A percentile compares a stretch with the other conserved stretches of the same genome.
These are phyloP conservation scores for Nematocida ausubeli DNA, from an alignment of 371 early-diverging fungal genomes.

Conservation along the genomic window DNA sequence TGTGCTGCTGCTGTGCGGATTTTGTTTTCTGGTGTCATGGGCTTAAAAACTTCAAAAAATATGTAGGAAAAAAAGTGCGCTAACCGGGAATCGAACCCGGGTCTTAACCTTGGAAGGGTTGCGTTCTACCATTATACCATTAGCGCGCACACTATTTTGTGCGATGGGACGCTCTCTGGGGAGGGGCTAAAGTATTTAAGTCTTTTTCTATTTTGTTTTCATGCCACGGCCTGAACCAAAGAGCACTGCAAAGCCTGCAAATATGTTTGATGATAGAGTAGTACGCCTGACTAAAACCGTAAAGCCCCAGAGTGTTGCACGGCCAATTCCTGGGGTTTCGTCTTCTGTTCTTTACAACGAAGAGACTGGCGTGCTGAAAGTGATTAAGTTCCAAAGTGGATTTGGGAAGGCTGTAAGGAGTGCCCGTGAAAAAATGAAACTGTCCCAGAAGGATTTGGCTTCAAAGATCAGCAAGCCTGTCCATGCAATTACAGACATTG, in stretches of 20 bases:
- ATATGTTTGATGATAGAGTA: conserved; percentile 36
- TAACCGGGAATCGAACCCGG: conserved; percentile 67
- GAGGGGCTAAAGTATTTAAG: background rate
- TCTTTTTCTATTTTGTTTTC: background rate
- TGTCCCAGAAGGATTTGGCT: conserved; percentile 59
- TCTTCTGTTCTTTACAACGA: conserved; percentile 38
- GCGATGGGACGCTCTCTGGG: background rate
- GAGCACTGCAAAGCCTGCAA: background rate
- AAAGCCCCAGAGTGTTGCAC: background rate
- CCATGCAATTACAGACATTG: conserved; percentile 47
- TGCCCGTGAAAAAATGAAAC: conserved; percentile 31
- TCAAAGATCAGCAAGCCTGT: conserved; percentile 54
- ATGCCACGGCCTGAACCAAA: background rate
- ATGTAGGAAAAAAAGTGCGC: conserved; percentile 53
- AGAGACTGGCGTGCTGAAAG: conserved; percentile 1
- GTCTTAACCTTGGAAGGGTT: conserved; percentile 66
- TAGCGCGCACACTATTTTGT: conserved; percentile 31
- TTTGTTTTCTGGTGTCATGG: conserved; percentile 10
- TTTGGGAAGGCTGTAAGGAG: conserved; percentile 54
- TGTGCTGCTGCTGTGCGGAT: background rate
- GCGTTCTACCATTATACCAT: conserved; percentile 66
- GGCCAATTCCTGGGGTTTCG: conserved; percentile 26
- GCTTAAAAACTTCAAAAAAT: background rate
- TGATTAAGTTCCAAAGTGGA: conserved; percentile 43
- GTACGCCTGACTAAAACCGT: conserved; percentile 23